These are phyloP conservation scores for Umbelopsis sp. DNA, from an alignment of 192 early-diverging fungal species.

Conservation along the genomic window DNA sequence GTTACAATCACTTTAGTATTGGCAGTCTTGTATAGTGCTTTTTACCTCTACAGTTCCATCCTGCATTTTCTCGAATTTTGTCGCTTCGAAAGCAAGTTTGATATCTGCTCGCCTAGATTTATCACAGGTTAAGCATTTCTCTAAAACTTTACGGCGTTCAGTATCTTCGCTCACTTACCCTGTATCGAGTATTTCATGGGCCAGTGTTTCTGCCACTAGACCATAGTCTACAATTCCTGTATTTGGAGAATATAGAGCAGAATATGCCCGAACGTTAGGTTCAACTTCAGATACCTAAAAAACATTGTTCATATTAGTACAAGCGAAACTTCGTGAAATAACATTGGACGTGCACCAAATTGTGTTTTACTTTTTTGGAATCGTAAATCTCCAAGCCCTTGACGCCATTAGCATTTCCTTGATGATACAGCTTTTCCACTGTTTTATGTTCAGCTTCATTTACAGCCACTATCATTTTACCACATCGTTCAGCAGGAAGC, in stretches of 20 bases:
- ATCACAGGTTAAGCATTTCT: not conserved
- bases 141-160: not conserved
- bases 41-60: constrained; percentile 30
- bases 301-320: not conserved
- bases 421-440: constrained; percentile 37
- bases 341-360: not conserved
- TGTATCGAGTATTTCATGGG: constrained; percentile 29
- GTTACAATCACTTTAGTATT: not conserved
- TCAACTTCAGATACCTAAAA: constrained; percentile 31
- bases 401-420: constrained; percentile 35
- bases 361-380: constrained; percentile 25
- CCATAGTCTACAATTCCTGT: constrained; percentile 39
- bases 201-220: constrained; percentile 36
- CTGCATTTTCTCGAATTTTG: constrained; percentile 30
- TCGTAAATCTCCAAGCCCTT: constrained; percentile 36
- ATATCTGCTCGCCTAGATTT: constrained; percentile 35
- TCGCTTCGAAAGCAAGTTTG: constrained; percentile 39
- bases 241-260: constrained; percentile 40
- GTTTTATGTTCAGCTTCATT: constrained; percentile 35
- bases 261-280: constrained; percentile 38
- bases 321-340: not conserved
- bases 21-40: not conserved
- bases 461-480: constrained; percentile 56
- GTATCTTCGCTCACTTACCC: constrained; percentile 27
- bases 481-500: constrained; percentile 46